phyloP scores from a whole-genome alignment of 306 rosid species.

The Pyrus betulifolia region DNA sequence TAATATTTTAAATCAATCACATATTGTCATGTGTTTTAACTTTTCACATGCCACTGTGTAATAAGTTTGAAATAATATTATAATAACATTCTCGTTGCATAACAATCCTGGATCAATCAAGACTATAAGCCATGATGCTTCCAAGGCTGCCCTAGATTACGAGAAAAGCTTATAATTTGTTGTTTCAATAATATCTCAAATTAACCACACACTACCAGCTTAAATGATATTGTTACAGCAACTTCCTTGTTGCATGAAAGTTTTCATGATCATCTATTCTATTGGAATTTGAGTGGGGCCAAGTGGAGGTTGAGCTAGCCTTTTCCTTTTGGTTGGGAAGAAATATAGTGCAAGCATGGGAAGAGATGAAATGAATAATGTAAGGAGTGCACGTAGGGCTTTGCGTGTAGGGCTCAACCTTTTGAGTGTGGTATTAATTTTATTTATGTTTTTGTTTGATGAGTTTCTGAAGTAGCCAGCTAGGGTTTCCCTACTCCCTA shows the following conservation, averaged over 20 bases:
- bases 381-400: slow-evolving; percentile 65
- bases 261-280: too few relatives aligned
- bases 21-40: background rate
- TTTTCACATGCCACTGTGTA: too few relatives aligned
- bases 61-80: too few relatives aligned
- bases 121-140: background rate
- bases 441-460: background rate
- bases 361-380: slow-evolving; percentile 35
- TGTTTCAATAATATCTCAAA: too few relatives aligned
- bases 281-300: background rate
- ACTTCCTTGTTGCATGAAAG: background rate
- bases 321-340: background rate
- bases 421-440: slow-evolving; percentile 44
- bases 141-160: background rate
- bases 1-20: background rate
- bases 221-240: background rate
- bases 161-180: background rate
- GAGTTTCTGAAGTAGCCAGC: background rate
- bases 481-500: slow-evolving; percentile 10
- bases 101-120: background rate
- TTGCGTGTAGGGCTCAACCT: slow-evolving; percentile 64
- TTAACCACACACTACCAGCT: background rate
- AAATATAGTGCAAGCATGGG: slow-evolving; percentile 16
- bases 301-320: background rate
- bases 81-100: background rate